Conservation (phyloP, 208 protist species). For the Porcisia hertigi region DNA sequence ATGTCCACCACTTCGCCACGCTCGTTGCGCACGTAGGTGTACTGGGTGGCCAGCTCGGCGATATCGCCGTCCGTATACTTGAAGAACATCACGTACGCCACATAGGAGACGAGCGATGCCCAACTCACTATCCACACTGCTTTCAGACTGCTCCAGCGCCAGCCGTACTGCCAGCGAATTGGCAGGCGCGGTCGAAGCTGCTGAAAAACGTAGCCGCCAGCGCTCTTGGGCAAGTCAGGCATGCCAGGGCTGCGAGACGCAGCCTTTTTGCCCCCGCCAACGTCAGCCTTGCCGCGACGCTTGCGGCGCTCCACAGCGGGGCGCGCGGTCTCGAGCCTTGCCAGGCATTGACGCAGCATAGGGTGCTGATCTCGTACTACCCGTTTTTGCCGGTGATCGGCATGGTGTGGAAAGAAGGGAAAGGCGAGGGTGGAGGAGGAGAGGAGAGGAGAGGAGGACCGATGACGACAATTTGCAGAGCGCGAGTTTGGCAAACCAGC, state of each 20-base stretch:
- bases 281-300: slow-evolving; percentile 27
- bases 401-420: background rate
- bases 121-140: slow-evolving; percentile 54
- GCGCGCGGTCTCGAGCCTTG: slow-evolving; percentile 23
- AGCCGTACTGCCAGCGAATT: slow-evolving; percentile 83
- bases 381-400: background rate
- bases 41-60: slow-evolving; percentile 65
- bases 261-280: slow-evolving; percentile 17
- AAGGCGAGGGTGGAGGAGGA: background rate
- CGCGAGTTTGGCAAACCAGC: background rate
- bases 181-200: slow-evolving; percentile 79
- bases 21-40: slow-evolving; percentile 86
- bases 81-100: slow-evolving; percentile 81
- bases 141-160: slow-evolving; percentile 78
- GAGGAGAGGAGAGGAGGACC: background rate
- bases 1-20: slow-evolving; percentile 83
- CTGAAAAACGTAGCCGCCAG: slow-evolving; percentile 81
- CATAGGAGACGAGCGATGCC: slow-evolving; percentile 56
- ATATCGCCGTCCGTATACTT: slow-evolving; percentile 76
- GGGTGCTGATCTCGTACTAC: background rate
- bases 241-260: slow-evolving; percentile 37
- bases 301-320: slow-evolving; percentile 71
- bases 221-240: slow-evolving; percentile 80
- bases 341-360: slow-evolving; percentile 35
- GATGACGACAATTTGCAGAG: background rate